Base-by-base conservation (phyloP, 176 grass and related monocot genomes). In the Paspalum vaginatum region DNA sequence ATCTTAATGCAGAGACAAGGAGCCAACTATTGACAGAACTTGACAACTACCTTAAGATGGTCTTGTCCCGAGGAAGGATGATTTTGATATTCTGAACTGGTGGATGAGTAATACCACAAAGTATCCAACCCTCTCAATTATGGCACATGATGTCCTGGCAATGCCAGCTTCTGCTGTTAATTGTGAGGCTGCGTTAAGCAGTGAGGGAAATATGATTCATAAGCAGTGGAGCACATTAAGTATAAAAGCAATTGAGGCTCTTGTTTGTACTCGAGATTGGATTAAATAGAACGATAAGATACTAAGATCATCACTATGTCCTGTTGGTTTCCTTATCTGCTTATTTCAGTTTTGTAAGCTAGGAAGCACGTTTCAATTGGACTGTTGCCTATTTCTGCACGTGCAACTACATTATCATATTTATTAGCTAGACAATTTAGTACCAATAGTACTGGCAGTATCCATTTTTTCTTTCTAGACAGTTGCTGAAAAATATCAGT, bases 181-280 rank as follows among this genome's bases (percentile, higher is more conserved):
- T 39, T 70, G 61, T 8, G 25, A 85, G 46, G 76, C 76, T 15
- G 81, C 70, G 32, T 80, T 84, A 41, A 75, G 87, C 9, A 75
- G 17, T 5, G 37, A 68, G 44, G 63, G 76, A 5, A 76, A 69
- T 38, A 62, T 41, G n/a, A 62, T 88, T 76, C 70, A 12, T 61
- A 85, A 70, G 62, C 76, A 88, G 8, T 74, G 81, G 75, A 84
- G 81, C 62, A 70, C 62, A 75, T 75, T 88, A 24, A 80, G 75
- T 49, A 80, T 84, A 61, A 88, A 88, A 72, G 84, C 81, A 54
- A 84, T 88, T n/a, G 87, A 88, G 56, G 87, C 76, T 2, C 81
- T 80, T 17, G 53, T 84, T 20, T 84, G 87, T 41, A 80, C 51
- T 44, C 61, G 14, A 24, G 87, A 88, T 88, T 88, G 81, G 87